These are phyloP conservation scores for Paulownia fortunei DNA, from an alignment of 257 asterid genomes.

Conservation along the genomic window DNA sequence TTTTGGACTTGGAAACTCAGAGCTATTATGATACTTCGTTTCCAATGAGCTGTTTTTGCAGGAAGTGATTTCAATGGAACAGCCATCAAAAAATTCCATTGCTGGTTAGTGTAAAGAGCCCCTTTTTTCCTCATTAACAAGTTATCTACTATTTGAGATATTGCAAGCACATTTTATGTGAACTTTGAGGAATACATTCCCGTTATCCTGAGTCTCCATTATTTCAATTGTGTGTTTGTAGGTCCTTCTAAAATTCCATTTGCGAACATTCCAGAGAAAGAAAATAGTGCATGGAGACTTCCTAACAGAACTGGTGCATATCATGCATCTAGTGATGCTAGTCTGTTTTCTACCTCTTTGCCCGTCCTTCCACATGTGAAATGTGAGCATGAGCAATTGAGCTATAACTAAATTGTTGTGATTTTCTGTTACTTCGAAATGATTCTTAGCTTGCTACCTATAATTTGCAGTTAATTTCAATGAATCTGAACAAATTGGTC, in stretches of 20 bases:
- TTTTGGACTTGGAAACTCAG: slow-evolving; percentile 23
- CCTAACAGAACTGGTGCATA: slow-evolving; percentile 49
- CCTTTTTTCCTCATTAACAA: background rate
- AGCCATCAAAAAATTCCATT: slow-evolving; percentile 34
- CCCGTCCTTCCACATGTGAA: slow-evolving; percentile 76
- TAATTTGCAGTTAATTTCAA: slow-evolving; percentile 63
- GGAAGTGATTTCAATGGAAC: slow-evolving; percentile 57
- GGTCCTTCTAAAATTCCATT: slow-evolving; percentile 46
- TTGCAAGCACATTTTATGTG: background rate
- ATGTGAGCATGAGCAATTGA: slow-evolving; percentile 48
- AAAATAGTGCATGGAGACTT: slow-evolving; percentile 62
- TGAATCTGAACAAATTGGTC: slow-evolving; percentile 47
- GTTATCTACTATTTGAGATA: background rate
- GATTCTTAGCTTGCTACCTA: slow-evolving; percentile 27
- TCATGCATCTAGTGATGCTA: slow-evolving; percentile 74
- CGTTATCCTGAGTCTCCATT: slow-evolving; percentile 1
- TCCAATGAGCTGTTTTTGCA: slow-evolving; percentile 26
- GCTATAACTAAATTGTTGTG: background rate
- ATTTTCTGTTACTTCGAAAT: background rate
- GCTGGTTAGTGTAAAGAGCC: slow-evolving; percentile 41
- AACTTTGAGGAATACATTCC: background rate
- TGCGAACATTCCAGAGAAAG: slow-evolving; percentile 44
- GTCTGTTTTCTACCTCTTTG: slow-evolving; percentile 86
- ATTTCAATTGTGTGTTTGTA: slow-evolving; percentile 32
- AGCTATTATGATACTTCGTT: slow-evolving; percentile 5